phyloP scores from a whole-genome alignment of 306 rosid species.

The Lathyrus oleraceus region DNA sequence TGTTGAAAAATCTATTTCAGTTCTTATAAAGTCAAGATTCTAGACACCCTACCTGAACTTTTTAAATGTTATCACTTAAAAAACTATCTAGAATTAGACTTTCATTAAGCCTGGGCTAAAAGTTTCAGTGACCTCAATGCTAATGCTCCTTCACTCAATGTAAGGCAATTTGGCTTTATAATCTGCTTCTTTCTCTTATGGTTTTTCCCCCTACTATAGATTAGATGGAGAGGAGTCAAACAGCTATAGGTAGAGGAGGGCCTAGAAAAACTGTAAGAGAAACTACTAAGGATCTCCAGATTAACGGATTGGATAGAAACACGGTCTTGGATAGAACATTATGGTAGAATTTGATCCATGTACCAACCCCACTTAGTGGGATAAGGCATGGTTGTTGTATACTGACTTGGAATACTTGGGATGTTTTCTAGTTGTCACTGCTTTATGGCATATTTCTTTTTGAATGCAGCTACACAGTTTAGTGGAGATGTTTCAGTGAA shows the following conservation, averaged over 20 bases:
- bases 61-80: not conserved
- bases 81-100: not conserved
- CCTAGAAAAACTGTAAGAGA: too few species aligned
- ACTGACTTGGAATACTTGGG: constrained; percentile 21
- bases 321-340: too few species aligned
- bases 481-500: constrained; percentile 47
- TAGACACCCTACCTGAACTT: not conserved
- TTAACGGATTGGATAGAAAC: too few species aligned
- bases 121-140: not conserved
- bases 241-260: too few species aligned
- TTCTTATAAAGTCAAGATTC: constrained; percentile 3
- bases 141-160: not conserved
- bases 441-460: constrained; percentile 26
- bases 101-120: not conserved
- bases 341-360: too few species aligned
- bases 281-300: too few species aligned
- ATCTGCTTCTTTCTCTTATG: constrained; percentile 26
- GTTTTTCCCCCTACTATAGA: too few species aligned
- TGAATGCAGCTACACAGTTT: constrained; percentile 46
- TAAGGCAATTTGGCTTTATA: constrained; percentile 22
- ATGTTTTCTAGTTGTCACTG: not conserved
- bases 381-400: too few species aligned
- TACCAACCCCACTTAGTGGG: too few species aligned
- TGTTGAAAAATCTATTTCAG: not conserved
- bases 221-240: too few species aligned